These are phyloP conservation scores for Myrmaecium sp. DNA, from an alignment of 2,329 filamentous ascomycete species.

Conservation along the genomic window DNA sequence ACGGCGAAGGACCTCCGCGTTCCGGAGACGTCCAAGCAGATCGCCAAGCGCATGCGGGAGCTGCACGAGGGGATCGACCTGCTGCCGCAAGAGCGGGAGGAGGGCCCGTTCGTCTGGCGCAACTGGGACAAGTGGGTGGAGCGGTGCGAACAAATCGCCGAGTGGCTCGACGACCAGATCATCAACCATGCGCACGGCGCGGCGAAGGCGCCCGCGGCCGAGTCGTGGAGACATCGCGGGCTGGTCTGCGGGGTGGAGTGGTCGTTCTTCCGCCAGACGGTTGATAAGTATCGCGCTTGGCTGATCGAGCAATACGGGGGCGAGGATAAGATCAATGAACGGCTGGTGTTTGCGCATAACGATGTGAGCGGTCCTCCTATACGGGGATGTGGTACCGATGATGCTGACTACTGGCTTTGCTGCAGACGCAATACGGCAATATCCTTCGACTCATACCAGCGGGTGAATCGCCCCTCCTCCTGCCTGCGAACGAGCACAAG, in stretches of 20 bases:
- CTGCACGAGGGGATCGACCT: constrained; percentile 87
- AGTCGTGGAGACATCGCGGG: constrained; percentile 52
- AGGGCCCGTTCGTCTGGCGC: constrained; percentile 68
- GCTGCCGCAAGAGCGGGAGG: constrained; percentile 57
- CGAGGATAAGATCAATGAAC: constrained; percentile 46
- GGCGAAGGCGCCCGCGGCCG: constrained; percentile 8
- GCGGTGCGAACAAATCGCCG: constrained; percentile 43
- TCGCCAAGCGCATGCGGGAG: constrained; percentile 94
- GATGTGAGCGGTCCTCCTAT: constrained; percentile 45
- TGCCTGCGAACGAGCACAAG: constrained; percentile 86
- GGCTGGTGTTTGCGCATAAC: constrained; percentile 90
- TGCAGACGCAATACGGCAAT: constrained; percentile 91
- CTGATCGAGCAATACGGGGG: constrained; percentile 58
- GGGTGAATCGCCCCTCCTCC: constrained; percentile 65
- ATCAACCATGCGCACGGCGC: constrained; percentile 13
- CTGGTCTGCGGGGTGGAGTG: constrained; percentile 74
- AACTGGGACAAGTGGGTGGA: constrained; percentile 92
- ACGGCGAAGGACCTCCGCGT: constrained; percentile 61
- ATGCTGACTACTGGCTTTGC: background rate
- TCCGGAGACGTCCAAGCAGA: constrained; percentile 72
- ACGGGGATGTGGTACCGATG: too few relatives aligned
- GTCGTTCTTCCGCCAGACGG: constrained; percentile 54
- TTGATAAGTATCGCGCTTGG: constrained; percentile 62
- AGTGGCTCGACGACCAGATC: constrained; percentile 46
- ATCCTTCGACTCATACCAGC: constrained; percentile 62